These are phyloP conservation scores for Rugosomyces carneus DNA, from an alignment of 1,284 basidiomycete species.

Conservation along the genomic window DNA sequence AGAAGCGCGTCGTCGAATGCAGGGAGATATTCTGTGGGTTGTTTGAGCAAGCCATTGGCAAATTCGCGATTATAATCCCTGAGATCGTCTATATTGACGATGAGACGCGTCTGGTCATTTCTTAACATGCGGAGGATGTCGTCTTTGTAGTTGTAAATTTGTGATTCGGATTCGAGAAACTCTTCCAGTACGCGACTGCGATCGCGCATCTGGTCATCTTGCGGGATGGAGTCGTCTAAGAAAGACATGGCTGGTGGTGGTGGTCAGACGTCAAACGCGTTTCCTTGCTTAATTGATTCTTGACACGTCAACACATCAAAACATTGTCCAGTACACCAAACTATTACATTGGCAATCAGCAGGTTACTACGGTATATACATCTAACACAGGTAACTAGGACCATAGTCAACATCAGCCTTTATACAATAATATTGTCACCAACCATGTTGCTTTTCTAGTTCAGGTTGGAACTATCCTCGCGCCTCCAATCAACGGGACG, in stretches of 20 bases:
- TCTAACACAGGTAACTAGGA: conserved; percentile 8
- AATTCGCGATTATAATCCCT: conserved; percentile 88
- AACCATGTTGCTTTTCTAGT: background rate
- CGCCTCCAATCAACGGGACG: background rate
- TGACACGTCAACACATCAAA: conserved; percentile 15
- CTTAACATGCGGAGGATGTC: conserved; percentile 84
- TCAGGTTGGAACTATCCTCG: background rate
- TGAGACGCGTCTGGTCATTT: conserved; percentile 80
- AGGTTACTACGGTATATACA: background rate
- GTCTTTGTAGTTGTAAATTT: conserved; percentile 80
- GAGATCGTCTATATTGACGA: conserved; percentile 95
- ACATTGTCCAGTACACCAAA: conserved; percentile 6
- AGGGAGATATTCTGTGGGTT: conserved; percentile 86
- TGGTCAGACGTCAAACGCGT: background rate
- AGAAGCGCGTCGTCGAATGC: conserved; percentile 87
- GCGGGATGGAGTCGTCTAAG: conserved; percentile 50
- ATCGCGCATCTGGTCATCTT: conserved; percentile 72
- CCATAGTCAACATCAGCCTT: background rate
- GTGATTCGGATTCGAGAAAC: conserved; percentile 79
- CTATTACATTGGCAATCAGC: background rate
- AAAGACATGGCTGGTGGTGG: conserved; percentile 42
- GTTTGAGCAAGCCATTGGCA: conserved; percentile 78
- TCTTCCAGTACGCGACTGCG: conserved; percentile 80
- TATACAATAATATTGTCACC: background rate
- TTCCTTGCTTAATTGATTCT: conserved; percentile 2